These are phyloP conservation scores for Tolypocladium sp. DNA, from an alignment of 2,329 filamentous ascomycete species.

Conservation along the genomic window DNA sequence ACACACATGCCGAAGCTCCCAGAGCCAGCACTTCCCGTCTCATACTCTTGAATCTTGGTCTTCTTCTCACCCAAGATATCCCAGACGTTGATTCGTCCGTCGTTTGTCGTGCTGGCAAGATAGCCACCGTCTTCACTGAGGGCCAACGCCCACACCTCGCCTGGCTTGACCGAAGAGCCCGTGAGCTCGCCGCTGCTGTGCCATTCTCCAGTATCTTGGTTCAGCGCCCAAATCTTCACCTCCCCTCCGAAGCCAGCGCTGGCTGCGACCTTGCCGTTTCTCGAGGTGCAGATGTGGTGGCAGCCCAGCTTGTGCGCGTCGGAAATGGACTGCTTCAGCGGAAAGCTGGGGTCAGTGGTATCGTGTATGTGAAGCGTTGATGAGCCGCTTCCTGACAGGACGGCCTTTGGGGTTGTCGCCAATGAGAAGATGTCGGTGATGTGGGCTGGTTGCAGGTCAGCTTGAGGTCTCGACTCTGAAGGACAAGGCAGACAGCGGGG, in stretches of 20 bases:
- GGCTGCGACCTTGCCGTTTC: slow-evolving; percentile 62
- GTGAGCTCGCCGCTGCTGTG: slow-evolving; percentile 29
- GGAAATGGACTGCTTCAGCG: slow-evolving; percentile 69
- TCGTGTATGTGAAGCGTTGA: slow-evolving; percentile 75
- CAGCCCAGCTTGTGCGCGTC: slow-evolving; percentile 81
- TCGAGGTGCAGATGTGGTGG: slow-evolving; percentile 73
- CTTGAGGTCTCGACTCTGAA: neutral
- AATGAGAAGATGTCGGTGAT: slow-evolving; percentile 77
- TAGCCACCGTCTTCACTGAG: slow-evolving; percentile 77
- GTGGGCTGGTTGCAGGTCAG: slow-evolving; percentile 49
- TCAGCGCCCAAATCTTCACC: slow-evolving; percentile 69
- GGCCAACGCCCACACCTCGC: slow-evolving; percentile 79
- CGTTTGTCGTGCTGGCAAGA: slow-evolving; percentile 78
- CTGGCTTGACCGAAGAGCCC: slow-evolving; percentile 42
- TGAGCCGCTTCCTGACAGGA: slow-evolving; percentile 79
- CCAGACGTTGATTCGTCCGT: slow-evolving; percentile 87
- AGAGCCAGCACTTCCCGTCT: slow-evolving; percentile 61
- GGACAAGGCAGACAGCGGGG: slow-evolving; percentile 12
- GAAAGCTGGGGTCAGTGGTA: slow-evolving; percentile 61
- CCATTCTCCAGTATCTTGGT: slow-evolving; percentile 49
- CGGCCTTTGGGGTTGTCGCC: slow-evolving; percentile 60
- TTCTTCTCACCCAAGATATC: slow-evolving; percentile 48
- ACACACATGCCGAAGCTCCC: slow-evolving; percentile 87
- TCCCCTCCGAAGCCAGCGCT: slow-evolving; percentile 87
- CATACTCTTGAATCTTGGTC: slow-evolving; percentile 69